Percentiles rank a stretch among this genome's conserved stretches.
These are phyloP conservation scores for Tilletia horrida DNA, from an alignment of 1,284 basidiomycete species.

Conservation along the genomic window DNA sequence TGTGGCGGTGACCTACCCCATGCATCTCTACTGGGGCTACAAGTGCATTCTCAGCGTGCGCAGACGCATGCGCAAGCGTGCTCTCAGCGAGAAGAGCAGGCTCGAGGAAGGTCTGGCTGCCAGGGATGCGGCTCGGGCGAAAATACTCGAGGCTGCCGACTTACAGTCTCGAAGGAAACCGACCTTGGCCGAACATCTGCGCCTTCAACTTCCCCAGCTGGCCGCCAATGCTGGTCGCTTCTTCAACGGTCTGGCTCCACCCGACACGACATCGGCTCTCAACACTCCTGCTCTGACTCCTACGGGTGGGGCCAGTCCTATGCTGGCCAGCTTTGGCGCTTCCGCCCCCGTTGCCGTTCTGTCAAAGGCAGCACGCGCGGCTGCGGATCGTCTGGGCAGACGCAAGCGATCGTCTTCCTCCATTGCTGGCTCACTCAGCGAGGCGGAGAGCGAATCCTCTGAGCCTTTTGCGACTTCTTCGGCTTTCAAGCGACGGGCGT, in stretches of 20 bases:
- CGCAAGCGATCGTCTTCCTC: not conserved
- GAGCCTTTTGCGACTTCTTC: not conserved
- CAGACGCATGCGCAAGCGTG: slow-evolving; percentile 47
- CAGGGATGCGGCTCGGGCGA: not conserved
- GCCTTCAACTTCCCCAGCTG: slow-evolving; percentile 24
- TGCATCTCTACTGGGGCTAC: slow-evolving; percentile 54
- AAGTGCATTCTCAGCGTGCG: slow-evolving; percentile 49
- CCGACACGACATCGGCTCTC: slow-evolving; percentile 43
- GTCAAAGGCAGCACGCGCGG: not conserved
- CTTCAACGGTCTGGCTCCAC: slow-evolving; percentile 42
- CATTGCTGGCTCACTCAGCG: not conserved
- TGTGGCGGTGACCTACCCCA: slow-evolving; percentile 43
- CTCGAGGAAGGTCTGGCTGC: slow-evolving; percentile 5
- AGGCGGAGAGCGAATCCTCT: not conserved
- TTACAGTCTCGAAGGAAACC: not conserved
- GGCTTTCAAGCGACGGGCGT: not conserved
- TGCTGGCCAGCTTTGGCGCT: slow-evolving; percentile 37
- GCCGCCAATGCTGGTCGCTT: slow-evolving; percentile 36
- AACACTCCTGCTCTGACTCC: slow-evolving; percentile 49
- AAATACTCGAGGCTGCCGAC: not conserved
- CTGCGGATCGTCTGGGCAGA: not conserved
- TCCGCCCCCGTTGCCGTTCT: slow-evolving; percentile 31
- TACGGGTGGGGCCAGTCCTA: slow-evolving; percentile 31
- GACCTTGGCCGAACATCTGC: not conserved
- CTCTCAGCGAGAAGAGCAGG: slow-evolving; percentile 24